A percentile compares a stretch with the other conserved stretches of the same genome.
Conservation (phyloP, 352 stramenopile species). For the Phytopythium mirpurense region DNA sequence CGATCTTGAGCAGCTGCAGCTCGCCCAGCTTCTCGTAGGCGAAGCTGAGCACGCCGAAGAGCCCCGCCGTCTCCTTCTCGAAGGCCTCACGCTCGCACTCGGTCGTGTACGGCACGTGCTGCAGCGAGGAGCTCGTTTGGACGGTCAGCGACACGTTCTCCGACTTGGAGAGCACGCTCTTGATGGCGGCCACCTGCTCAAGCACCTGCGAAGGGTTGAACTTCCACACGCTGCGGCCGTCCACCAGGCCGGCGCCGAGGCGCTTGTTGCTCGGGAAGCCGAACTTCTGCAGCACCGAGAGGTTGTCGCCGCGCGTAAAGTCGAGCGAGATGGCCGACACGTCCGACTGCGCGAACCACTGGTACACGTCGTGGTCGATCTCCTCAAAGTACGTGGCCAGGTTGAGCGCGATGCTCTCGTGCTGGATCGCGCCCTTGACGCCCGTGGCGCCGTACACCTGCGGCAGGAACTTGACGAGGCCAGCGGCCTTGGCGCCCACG, state of each 20-base stretch:
- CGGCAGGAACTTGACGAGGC: constrained; percentile 45
- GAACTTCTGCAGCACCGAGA: constrained; percentile 79
- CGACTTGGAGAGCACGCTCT: constrained; percentile 45
- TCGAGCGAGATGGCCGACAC: constrained; percentile 86
- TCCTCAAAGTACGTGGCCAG: constrained; percentile 89
- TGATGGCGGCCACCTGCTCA: constrained; percentile 47
- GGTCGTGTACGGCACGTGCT: constrained; percentile 88
- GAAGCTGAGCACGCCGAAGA: constrained; percentile 81
- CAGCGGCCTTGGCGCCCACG: constrained; percentile 60
- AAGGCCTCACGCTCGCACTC: constrained; percentile 60
- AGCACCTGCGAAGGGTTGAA: constrained; percentile 67
- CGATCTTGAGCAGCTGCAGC: constrained; percentile 76
- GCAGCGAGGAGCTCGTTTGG: constrained; percentile 86
- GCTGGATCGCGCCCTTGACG: constrained; percentile 45
- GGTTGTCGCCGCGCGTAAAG: constrained; percentile 88
- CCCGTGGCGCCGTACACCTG: constrained; percentile 70
- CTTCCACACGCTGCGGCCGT: constrained; percentile 90
- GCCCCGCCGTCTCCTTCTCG: constrained; percentile 66
- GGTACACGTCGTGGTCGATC: constrained; percentile 82
- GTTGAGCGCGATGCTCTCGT: constrained; percentile 64
- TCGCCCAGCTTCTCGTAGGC: constrained; percentile 89
- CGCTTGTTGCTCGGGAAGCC: constrained; percentile 82
- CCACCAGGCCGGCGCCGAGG: constrained; percentile 86
- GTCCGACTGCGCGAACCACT: constrained; percentile 83
- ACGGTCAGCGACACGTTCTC: constrained; percentile 56